phyloP scores from a whole-genome alignment of 306 rosid genomes.

The Datisca glomerata region DNA sequence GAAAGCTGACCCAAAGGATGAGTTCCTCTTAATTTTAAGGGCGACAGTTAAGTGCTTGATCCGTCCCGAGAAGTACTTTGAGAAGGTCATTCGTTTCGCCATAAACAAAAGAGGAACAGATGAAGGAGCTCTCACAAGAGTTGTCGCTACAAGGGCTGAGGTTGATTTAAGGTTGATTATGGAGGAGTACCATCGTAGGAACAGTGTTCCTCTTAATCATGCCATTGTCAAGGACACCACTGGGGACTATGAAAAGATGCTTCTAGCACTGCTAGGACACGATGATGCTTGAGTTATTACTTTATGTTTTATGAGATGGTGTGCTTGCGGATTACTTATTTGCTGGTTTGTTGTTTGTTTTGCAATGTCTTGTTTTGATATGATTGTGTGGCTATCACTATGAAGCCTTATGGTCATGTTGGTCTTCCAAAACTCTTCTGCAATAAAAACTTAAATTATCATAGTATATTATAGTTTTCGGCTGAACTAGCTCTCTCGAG shows the following conservation, averaged over 20 bases:
- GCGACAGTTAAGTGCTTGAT: conserved; percentile 17
- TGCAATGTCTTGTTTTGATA: no score
- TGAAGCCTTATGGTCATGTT: no score
- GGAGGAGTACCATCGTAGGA: conserved; percentile 22
- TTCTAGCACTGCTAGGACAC: neutral
- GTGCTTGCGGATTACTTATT: no score
- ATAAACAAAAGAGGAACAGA: conserved; percentile 26
- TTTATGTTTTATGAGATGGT: no score
- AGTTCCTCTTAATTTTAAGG: conserved; percentile 19
- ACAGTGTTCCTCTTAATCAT: conserved; percentile 12
- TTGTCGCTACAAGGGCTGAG: conserved; percentile 22
- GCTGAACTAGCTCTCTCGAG: no score
- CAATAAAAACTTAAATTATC: no score
- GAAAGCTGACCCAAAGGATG: conserved; percentile 17
- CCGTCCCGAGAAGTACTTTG: conserved; percentile 21
- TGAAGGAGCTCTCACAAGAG: conserved; percentile 27
- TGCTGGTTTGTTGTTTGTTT: no score
- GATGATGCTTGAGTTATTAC: no score
- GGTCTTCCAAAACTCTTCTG: no score
- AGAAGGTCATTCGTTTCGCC: conserved; percentile 20
- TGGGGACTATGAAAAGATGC: neutral
- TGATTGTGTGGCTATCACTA: no score
- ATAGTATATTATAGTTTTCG: no score
- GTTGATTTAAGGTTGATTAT: conserved; percentile 15
- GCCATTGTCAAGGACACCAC: conserved; percentile 1